Conservation (phyloP, 164 flowering plant genomes). For the Annona squamosa region DNA sequence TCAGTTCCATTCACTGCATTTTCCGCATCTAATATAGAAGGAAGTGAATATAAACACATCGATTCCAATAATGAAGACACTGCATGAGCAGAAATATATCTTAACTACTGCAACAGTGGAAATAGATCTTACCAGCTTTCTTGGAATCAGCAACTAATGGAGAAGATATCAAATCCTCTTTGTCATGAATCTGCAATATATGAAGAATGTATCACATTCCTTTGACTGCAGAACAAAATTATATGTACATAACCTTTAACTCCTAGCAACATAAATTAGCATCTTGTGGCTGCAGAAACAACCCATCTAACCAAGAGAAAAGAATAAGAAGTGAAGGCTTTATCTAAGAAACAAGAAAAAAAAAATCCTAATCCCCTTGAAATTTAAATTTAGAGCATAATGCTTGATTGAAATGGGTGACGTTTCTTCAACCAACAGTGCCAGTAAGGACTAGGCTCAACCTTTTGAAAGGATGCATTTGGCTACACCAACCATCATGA, state of each 20-base stretch:
- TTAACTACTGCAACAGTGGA: background rate
- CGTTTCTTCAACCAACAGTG: background rate
- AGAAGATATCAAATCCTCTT: constrained; percentile 12
- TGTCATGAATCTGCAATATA: constrained; percentile 3
- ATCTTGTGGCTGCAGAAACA: background rate
- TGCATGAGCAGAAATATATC: background rate
- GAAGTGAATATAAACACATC: background rate
- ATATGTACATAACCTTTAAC: constrained; percentile 6
- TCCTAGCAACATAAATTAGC: constrained; percentile 23
- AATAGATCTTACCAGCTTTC: constrained; percentile 21
- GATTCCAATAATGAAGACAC: background rate
- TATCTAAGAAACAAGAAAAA: background rate
- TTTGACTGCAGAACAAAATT: constrained; percentile 14
- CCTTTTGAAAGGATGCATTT: background rate
- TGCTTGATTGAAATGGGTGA: background rate
- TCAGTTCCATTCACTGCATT: constrained; percentile 1
- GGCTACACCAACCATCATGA: background rate
- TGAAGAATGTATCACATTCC: constrained; percentile 11
- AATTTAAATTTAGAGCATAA: background rate
- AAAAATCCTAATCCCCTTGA: background rate
- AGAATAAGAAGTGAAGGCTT: background rate
- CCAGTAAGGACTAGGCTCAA: background rate
- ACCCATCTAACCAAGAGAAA: background rate
- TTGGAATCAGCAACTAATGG: constrained; percentile 8
- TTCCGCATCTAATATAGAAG: constrained; percentile 18